phyloP scores from a whole-genome alignment of 306 rosid species.

The Malus asiatica region DNA sequence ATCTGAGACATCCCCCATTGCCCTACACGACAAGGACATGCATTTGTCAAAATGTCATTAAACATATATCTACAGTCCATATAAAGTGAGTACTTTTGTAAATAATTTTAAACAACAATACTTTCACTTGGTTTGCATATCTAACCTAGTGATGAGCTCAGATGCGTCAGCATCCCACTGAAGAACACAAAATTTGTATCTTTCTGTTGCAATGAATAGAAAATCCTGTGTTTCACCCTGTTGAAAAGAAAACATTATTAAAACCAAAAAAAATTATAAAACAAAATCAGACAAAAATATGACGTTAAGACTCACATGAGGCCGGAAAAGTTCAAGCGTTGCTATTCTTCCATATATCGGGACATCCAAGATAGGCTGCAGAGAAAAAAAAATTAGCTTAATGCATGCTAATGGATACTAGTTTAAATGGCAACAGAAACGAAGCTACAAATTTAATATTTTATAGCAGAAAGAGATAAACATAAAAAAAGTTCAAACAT shows the following conservation, averaged over 20 bases:
- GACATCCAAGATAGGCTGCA: conserved; percentile 87
- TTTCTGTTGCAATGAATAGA: conserved; percentile 87
- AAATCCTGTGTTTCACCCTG: conserved; percentile 95
- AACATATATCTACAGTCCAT: not conserved
- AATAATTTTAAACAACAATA: not conserved
- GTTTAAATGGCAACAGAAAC: not conserved
- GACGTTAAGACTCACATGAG: conserved; percentile 55
- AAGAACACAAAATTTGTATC: conserved; percentile 96
- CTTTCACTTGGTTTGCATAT: not conserved
- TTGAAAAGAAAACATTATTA: conserved; percentile 7
- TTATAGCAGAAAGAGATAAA: not conserved
- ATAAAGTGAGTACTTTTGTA: not conserved
- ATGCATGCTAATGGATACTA: not conserved
- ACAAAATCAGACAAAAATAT: not conserved
- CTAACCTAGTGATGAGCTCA: conserved; percentile 71
- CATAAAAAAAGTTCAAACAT: not conserved
- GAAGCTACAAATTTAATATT: not conserved
- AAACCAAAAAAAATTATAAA: not conserved
- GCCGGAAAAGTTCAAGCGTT: conserved; percentile 88
- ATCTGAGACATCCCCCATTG: conserved; percentile 99
- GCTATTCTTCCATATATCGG: conserved; percentile 97
- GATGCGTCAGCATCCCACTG: conserved; percentile 91
- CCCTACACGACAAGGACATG: conserved; percentile 35
- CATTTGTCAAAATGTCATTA: not conserved
- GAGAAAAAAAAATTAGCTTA: not conserved